Conservation (phyloP, 129 eudicot species). For the Dittrichia graveolens region DNA sequence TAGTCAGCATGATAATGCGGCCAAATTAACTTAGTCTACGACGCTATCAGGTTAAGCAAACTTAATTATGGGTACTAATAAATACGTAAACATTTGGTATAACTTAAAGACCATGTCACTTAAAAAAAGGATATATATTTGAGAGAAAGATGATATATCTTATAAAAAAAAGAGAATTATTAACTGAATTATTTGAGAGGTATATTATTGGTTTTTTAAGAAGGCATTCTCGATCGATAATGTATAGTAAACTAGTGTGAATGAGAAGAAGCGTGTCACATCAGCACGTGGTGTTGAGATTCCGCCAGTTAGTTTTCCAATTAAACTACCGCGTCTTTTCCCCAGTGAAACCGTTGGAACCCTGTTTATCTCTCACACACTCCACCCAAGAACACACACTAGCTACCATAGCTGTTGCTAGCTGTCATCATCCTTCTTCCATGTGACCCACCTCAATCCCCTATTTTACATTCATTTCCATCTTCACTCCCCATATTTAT, state of each 20-base stretch:
- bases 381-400: neutral
- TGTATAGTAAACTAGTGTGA: neutral
- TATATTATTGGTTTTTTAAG: too few species aligned
- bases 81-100: too few species aligned
- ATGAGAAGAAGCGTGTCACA: constrained; percentile 33
- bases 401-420: constrained; percentile 32
- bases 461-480: constrained; percentile 13
- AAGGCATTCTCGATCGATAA: neutral
- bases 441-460: constrained; percentile 51
- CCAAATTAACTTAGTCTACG: too few species aligned
- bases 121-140: too few species aligned
- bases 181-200: too few species aligned
- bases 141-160: too few species aligned
- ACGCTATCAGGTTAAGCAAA: too few species aligned
- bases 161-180: too few species aligned
- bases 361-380: constrained; percentile 13
- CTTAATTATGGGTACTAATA: too few species aligned
- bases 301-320: constrained; percentile 50
- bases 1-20: too few species aligned
- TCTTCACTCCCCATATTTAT: too few species aligned
- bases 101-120: too few species aligned
- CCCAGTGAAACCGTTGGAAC: constrained; percentile 37
- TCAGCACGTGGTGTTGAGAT: constrained; percentile 71
- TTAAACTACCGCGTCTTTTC: constrained; percentile 32
- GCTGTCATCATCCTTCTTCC: constrained; percentile 40